Evolutionary conservation across 2,329 filamentous ascomycete genomes (phyloP), one percentile per base, ranked within the genome.

Genomic region (Zasmidium angulare): DNA sequence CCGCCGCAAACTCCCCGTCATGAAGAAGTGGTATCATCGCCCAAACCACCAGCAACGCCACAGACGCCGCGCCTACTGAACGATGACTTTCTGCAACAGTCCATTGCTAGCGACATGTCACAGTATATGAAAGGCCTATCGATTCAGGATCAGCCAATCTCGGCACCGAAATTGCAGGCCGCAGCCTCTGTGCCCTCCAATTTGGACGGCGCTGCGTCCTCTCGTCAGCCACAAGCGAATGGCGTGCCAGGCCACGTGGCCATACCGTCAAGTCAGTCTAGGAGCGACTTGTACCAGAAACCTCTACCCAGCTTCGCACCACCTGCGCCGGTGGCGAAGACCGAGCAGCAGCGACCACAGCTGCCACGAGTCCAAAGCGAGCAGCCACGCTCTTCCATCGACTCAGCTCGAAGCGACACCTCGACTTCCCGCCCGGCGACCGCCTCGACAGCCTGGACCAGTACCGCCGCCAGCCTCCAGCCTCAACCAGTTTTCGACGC

Each of bases 81-180:
- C 53, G 78, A 81, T 56, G 78, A 80, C 36, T 80, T 78, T 56
- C 66, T 81, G n/a, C 79, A 81, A 64, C 76, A 78, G 50, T 76
- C 75, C 7, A 80, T 81, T 49, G 77, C 77, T 55, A 75, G 73
- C 22, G 75, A 76, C 53, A 73, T 79, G 70, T 77, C 77, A 6
- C 66, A 67, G 36, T 74, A 74, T 55, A 72, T 74, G 70, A 74
- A 74, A 58, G 69, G 68, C 10, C 63, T 75, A 23, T 65, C 66
- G 2, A 43, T 75, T 20, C 57, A 69, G 26, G 75, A 75, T 24
- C 67, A 72, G 48, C 69, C 68, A 36, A 67, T 71, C 1, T 66
- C 61, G 11, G 61, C 63, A n/a, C 63, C 65, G 24, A 58, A 63
- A 29, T 50, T 64, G 10, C 67, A 66, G 29, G 56, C 62, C 23